Conservation (phyloP, 2,329 filamentous ascomycete species). For the Pleoardoris graminearum region DNA sequence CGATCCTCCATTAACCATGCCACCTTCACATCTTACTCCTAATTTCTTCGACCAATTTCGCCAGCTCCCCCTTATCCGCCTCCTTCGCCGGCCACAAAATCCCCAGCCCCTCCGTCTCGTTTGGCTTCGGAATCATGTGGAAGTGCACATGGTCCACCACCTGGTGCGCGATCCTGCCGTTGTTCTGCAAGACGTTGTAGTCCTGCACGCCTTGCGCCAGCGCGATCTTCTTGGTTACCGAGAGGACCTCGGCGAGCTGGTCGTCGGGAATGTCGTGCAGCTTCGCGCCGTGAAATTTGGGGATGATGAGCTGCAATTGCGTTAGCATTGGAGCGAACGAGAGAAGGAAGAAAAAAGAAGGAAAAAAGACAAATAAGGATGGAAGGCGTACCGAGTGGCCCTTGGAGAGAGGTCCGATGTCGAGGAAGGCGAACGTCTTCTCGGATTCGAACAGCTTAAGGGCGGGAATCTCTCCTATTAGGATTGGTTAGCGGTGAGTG, state of each 20-base stretch:
- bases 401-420: conserved; percentile 85
- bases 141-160: conserved; percentile 93
- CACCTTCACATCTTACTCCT: conserved; percentile 77
- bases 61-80: conserved; percentile 80
- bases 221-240: conserved; percentile 85
- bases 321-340: neutral
- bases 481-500: conserved; percentile 6
- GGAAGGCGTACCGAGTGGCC: conserved; percentile 76
- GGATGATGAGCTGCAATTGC: conserved; percentile 80
- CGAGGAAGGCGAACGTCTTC: conserved; percentile 92
- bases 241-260: conserved; percentile 77
- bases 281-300: conserved; percentile 91
- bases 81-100: conserved; percentile 77
- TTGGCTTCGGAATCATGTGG: conserved; percentile 98
- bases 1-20: neutral
- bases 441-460: conserved; percentile 96
- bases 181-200: conserved; percentile 97
- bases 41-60: conserved; percentile 78
- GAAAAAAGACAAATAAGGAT: too few relatives aligned
- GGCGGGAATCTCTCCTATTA: conserved; percentile 85
- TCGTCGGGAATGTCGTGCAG: conserved; percentile 92
- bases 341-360: neutral
- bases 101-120: conserved; percentile 74
- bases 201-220: conserved; percentile 73
- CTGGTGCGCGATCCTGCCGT: conserved; percentile 89